Conservation (phyloP, 768 basidiomycete genomes). For the Mycena amicta region DNA sequence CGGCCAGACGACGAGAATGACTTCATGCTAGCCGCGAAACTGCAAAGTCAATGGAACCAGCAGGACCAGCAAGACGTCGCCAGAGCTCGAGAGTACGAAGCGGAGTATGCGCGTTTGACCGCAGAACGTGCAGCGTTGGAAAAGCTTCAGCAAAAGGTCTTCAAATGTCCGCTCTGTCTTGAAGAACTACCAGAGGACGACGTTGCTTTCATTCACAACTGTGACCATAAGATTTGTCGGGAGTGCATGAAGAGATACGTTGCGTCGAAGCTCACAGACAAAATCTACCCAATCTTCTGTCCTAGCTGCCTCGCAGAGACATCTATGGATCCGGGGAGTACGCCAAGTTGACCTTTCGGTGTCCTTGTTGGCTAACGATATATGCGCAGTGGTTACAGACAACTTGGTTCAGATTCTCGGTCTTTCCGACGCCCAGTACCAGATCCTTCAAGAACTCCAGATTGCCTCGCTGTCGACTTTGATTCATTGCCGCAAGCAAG, state of each 20-base stretch:
- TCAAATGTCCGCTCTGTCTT: constrained; percentile 59
- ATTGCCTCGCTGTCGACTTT: constrained; percentile 44
- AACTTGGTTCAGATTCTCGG: constrained; percentile 47
- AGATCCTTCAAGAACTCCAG: constrained; percentile 49
- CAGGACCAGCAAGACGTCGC: constrained; percentile 17
- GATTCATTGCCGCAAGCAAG: constrained; percentile 54
- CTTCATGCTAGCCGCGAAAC: constrained; percentile 16
- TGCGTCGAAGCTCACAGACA: constrained; percentile 49
- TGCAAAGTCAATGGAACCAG: constrained; percentile 22
- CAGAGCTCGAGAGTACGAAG: constrained; percentile 38
- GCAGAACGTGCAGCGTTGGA: constrained; percentile 36
- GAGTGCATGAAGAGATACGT: constrained; percentile 50
- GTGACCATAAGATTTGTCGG: constrained; percentile 57
- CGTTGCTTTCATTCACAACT: constrained; percentile 43
- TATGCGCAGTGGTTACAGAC: constrained; percentile 42
- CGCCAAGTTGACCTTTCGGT: constrained; percentile 25
- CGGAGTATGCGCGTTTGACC: constrained; percentile 42
- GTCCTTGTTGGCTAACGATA: constrained; percentile 15
- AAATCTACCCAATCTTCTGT: constrained; percentile 62
- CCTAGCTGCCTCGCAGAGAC: constrained; percentile 50
- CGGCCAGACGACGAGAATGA: constrained; percentile 21
- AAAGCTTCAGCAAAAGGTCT: constrained; percentile 33
- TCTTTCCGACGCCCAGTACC: constrained; percentile 43
- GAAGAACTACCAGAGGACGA: constrained; percentile 48
- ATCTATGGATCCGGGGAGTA: constrained; percentile 33